phyloP scores from a whole-genome alignment of 208 protist species.

The Leishmania mexicana region DNA sequence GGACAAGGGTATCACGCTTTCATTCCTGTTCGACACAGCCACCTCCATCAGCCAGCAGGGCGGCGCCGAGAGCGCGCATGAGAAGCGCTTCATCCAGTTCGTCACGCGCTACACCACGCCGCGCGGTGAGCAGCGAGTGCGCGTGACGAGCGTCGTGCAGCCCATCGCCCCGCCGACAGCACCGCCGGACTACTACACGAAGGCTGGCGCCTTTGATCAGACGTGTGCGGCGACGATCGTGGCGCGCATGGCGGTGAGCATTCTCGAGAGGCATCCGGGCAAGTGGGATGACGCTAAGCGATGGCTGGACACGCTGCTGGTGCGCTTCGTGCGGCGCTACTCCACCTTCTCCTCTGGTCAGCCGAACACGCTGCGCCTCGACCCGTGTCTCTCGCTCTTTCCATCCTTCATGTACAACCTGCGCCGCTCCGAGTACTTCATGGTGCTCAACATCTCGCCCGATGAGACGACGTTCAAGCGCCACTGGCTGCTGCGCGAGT shows the following conservation, averaged over 20 bases:
- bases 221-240: conserved; percentile 85
- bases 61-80: conserved; percentile 13
- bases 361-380: conserved; percentile 88
- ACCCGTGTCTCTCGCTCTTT: conserved; percentile 94
- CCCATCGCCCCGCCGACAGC: conserved; percentile 52
- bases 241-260: conserved; percentile 74
- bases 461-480: conserved; percentile 98
- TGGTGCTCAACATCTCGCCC: conserved; percentile 97
- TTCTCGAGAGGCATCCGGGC: conserved; percentile 66
- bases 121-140: conserved; percentile 76
- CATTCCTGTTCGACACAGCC: conserved; percentile 82
- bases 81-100: conserved; percentile 93
- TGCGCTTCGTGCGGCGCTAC: conserved; percentile 96
- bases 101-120: conserved; percentile 93
- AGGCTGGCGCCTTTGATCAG: conserved; percentile 94
- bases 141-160: conserved; percentile 86
- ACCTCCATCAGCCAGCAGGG: conserved; percentile 39
- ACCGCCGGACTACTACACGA: conserved; percentile 53
- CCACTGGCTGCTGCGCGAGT: conserved; percentile 96
- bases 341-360: conserved; percentile 89
- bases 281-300: conserved; percentile 94
- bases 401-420: conserved; percentile 99
- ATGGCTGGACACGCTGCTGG: conserved; percentile 98
- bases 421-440: conserved; percentile 97
- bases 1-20: conserved; percentile 61